Percentiles rank a stretch among this genome's conserved stretches.
These are phyloP conservation scores for Cyberlindnera samutprakarnensis DNA, from an alignment of 805 yeast species.

Conservation along the genomic window DNA sequence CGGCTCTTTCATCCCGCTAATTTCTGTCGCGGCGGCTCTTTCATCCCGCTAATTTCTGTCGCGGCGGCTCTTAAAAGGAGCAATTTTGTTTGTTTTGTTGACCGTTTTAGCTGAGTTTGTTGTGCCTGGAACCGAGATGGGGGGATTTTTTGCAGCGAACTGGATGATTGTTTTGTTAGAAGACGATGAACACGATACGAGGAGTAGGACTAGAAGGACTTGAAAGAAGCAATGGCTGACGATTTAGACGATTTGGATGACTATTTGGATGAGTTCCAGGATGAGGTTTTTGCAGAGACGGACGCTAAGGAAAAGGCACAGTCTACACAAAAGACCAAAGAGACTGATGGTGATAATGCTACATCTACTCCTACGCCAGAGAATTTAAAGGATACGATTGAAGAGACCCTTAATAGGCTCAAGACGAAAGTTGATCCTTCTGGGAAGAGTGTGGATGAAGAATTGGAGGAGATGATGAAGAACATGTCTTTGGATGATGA, in stretches of 20 bases:
- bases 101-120: too few species aligned
- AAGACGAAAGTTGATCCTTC: too few species aligned
- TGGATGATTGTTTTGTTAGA: too few species aligned
- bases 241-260: slow-evolving; percentile 76
- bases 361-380: slow-evolving; percentile 10
- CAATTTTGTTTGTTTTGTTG: too few species aligned
- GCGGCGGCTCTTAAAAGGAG: too few species aligned
- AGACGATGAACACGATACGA: neutral
- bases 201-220: too few species aligned
- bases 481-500: slow-evolving; percentile 45
- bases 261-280: slow-evolving; percentile 77
- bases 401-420: slow-evolving; percentile 72
- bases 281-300: slow-evolving; percentile 52
- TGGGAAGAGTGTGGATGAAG: slow-evolving; percentile 42
- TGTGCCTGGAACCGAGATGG: too few species aligned
- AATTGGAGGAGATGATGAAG: slow-evolving; percentile 55
- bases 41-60: too few species aligned
- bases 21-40: too few species aligned
- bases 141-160: too few species aligned
- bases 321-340: slow-evolving; percentile 36
- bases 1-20: too few species aligned
- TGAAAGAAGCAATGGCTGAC: slow-evolving; percentile 23
- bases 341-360: slow-evolving; percentile 15
- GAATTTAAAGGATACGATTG: slow-evolving; percentile 63
- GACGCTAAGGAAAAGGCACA: slow-evolving; percentile 40